Evolutionary conservation across 2,329 filamentous ascomycete genomes (phyloP), one percentile per base, ranked within the genome.

Genomic region (Trichoderma sp.): DNA sequence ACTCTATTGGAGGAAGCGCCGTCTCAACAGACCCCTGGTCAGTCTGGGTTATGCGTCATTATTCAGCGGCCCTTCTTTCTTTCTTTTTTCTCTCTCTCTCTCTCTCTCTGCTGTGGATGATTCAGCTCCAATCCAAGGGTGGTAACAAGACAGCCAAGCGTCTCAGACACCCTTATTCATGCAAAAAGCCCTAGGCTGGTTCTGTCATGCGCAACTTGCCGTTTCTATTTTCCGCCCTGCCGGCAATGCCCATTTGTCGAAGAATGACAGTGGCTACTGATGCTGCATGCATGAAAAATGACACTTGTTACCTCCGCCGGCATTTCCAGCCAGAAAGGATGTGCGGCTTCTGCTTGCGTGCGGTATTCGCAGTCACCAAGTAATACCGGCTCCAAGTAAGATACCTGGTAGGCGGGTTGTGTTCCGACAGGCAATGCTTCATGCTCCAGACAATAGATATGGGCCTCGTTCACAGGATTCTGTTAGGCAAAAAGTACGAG

Each of bases 101-200:
- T n/a, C n/a, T n/a, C n/a, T n/a, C n/a, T n/a, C n/a, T 42, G 25
- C 35, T 42, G 29, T 53, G 32, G 15, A 52, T 54, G 48, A 34
- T 45, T 35, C 48, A 54, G 34, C 37, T 37, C 48, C 25, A 19
- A 32, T 32, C 34, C 50, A 53, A 64, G 42, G 42, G 25, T 54
- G 50, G 50, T 48, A 39, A 52, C 50, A 64, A 61, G 50, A 56
- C 61, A 42, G 25, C 35, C 35, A 54, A 42, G 34, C 35, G 50
- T 54, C 59, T 64, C 61, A 54, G 35, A 53, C 61, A n/a, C 61
- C 27, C 50, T 25, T 25, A 56, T 63, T 63, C 45, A 56, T 56
- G 50, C 61, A n/a, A 45, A 45, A 64, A 19, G 13, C 3, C 57
- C 22, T 3, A 29, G 57, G 39, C 37, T 32, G 56, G 39, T 59